Evolutionary conservation across 257 asterid species (phyloP), one percentile per base, ranked within the genome.

Genomic region (Henckelia pumila): DNA sequence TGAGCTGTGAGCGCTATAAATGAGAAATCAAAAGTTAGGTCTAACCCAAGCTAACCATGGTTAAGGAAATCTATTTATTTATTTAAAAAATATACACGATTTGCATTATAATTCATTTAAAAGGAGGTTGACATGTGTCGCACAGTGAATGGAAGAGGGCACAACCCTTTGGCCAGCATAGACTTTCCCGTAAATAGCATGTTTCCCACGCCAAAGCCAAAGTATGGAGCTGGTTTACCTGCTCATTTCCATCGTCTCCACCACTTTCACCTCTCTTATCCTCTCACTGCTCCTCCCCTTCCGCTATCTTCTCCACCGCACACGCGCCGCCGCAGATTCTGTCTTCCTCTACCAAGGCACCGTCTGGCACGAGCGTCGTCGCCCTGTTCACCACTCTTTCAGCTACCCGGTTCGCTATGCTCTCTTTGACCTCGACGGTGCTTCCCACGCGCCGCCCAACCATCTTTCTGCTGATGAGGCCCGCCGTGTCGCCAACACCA

Each of bases 321-420:
- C 61, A 7, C 64, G 66, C 52, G 58, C 28, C n/a, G 11, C 29
- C 44, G 69, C 21, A 20, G 67, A 47, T 58, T 35, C 78, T 11
- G 71, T 85, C 32, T 49, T 77, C 2, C 79, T 86, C 44, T 93
- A 93, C 74, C 73, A 90, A 75, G 99, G 97, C 65, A 84, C 85
- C 23, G 97, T 93, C 66, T 93, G 89, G 88, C 99, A 93, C 82
- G 88, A 88, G 83, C 95, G 99, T 64, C 96, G 91, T 61, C 88
- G 82, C 56, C 99, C 99, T 2, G 88, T 88, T 61, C 95, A 80
- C 80, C 97, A 93, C 81, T 90, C 95, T 4, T 93, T 90, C 76
- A 80, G 76, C 52, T 93, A 90, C 73, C 66, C 86, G 47, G 96
- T 88, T 72, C 95, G 96, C 55, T 93, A 93, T 69, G 97, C 95